Base-by-base conservation (phyloP, 2,329 filamentous ascomycete species). In the Leptographium lundbergii region DNA sequence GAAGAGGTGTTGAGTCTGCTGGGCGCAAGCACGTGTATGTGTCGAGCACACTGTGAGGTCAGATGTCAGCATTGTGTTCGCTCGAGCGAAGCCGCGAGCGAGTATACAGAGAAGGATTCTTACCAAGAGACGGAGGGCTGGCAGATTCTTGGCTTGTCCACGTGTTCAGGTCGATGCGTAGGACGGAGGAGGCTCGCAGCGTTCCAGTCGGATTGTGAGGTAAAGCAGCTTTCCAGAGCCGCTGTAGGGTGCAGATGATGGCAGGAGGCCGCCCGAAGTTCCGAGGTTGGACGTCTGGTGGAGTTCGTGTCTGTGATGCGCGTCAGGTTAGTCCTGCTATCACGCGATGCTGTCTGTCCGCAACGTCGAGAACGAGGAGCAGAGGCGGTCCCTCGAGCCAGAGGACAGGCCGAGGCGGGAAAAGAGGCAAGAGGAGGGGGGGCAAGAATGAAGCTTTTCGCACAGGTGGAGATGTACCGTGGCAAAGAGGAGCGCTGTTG, bases 281-380 rank as follows among this genome's bases (percentile, higher is more conserved):
- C n/a, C 45, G 3, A 39, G 36, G 36, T 14, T 39, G 36, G 36
- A 19, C 36, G 22, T 42, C 42, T 39, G 36, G 36, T 42, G 54
- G 19, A 22, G 3, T 36, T 47, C 24, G 36, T 27, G n/a, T 34
- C 34, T 39, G 32, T 7, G 3, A 24, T 60, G 56, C 32, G 56
- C 45, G 56, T 58, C 56, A 7, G 17, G 58, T 61, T 58, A 61
- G 60, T 42, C 53, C 52, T 19, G 52, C 27, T 45, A 32, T 52
- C 27, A 56, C 24, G 57, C 57, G 55, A 45, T 45, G 54, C n/a
- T 32, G 17, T 22, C 13, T 24, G 36, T 36, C 27, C 34, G 51
- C 9, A 39, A 17, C 27, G 2, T 48, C 24, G 22, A 27, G 48
- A 13, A 52, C 25, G 4, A 52, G 32, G 25, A 32, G 6, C 42